Evolutionary conservation across 1,284 basidiomycete genomes (phyloP).

Genomic region (Pascua sp.): DNA sequence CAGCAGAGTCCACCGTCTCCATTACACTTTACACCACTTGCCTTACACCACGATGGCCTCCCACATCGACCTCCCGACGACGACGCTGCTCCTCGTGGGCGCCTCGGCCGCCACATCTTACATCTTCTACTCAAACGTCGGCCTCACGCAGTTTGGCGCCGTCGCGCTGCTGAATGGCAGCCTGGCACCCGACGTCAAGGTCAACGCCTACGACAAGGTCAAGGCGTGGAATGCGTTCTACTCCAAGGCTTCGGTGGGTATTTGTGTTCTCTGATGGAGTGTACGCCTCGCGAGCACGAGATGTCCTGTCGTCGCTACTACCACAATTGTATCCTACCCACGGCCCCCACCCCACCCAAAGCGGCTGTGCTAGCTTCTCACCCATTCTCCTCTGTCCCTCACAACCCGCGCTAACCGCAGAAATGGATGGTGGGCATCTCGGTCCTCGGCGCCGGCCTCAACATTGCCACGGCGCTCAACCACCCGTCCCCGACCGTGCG

Average conservation of each 20-base stretch:
- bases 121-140: constrained; percentile 25
- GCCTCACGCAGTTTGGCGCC: constrained; percentile 20
- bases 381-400: too few species aligned
- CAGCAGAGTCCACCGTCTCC: too few species aligned
- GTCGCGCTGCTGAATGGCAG: constrained; percentile 24
- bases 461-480: constrained; percentile 14
- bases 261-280: too few species aligned
- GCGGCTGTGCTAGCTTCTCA: too few species aligned
- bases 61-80: constrained; percentile 12
- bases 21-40: too few species aligned
- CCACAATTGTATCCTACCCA: too few species aligned
- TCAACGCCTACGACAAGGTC: constrained; percentile 11
- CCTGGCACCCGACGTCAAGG: constrained; percentile 2
- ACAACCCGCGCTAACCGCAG: constrained; percentile 8
- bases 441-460: constrained; percentile 8
- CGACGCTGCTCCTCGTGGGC: constrained; percentile 24
- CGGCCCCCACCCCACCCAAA: too few species aligned
- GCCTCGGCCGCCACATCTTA: constrained; percentile 21
- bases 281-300: too few species aligned
- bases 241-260: constrained; percentile 19
- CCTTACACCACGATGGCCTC: not conserved
- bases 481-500: constrained; percentile 19
- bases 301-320: too few species aligned
- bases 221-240: constrained; percentile 19
- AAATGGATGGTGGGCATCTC: constrained; percentile 11